A percentile compares a stretch with the other conserved stretches of the same genome.
These are phyloP conservation scores for Priceomyces carsonii DNA, from an alignment of 805 yeast species.

Conservation along the genomic window DNA sequence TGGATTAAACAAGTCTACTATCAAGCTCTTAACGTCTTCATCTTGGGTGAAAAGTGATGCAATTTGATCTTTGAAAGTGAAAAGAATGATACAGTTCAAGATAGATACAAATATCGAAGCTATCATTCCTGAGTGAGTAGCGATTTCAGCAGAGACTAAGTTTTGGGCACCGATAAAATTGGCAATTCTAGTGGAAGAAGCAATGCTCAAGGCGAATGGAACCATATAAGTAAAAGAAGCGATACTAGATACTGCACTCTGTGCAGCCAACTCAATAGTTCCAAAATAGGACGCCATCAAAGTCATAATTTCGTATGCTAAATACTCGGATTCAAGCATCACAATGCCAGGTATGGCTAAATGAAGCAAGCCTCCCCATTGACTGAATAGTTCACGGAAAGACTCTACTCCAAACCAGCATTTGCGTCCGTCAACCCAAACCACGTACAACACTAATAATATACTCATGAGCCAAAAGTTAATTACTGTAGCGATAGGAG, in stretches of 20 bases:
- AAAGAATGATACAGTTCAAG: constrained; percentile 46
- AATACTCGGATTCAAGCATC: constrained; percentile 46
- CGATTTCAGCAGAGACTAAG: constrained; percentile 33
- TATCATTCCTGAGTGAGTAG: constrained; percentile 33
- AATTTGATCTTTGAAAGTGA: constrained; percentile 47
- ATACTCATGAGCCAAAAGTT: constrained; percentile 44
- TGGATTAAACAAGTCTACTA: constrained; percentile 57
- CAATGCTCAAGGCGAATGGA: constrained; percentile 48
- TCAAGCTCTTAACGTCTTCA: constrained; percentile 51
- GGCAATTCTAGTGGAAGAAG: constrained; percentile 45
- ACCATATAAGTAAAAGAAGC: constrained; percentile 46
- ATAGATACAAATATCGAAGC: constrained; percentile 29
- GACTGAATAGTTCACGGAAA: constrained; percentile 30
- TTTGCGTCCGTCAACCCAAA: constrained; percentile 59
- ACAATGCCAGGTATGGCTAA: constrained; percentile 47
- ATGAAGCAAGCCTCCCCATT: constrained; percentile 36
- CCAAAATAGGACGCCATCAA: constrained; percentile 49
- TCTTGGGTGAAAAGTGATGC: constrained; percentile 65
- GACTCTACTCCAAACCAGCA: constrained; percentile 69
- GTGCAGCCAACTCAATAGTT: constrained; percentile 52
- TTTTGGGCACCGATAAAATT: constrained; percentile 46
- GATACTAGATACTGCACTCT: constrained; percentile 50
- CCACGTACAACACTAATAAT: constrained; percentile 35
- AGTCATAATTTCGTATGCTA: constrained; percentile 49
- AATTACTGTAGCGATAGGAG: constrained; percentile 43